Evolutionary conservation across 2,329 filamentous ascomycete genomes (phyloP), one percentile per base, ranked within the genome.

Genomic region (Trichophyton mentagrophytes): DNA sequence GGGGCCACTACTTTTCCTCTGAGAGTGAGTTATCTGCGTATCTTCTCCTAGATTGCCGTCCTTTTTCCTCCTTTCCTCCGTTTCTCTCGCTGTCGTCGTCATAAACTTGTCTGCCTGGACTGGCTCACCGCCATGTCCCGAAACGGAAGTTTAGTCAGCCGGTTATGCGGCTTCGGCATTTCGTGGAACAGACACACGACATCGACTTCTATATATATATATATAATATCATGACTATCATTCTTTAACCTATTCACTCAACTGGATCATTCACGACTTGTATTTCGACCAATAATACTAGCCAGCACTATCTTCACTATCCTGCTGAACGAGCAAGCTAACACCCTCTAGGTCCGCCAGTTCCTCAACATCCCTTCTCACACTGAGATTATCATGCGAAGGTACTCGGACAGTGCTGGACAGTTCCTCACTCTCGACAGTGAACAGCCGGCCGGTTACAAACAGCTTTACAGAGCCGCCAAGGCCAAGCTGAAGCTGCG

Each of bases 401-500:
- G 93, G 67, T 99, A 90, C 77, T 97, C 93, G 65, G 93, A 99
- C 76, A 96, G 90, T 65, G 89, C 90, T 65, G 87, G 81, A 53
- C 79, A 85, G 65, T 97, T 88, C 74, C 83, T 97, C 66, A 80
- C 82, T 51, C 85, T 99, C 63, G 87, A 96, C 72, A 79, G 84
- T 64, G 79, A 80, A 71, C 95, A 96, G 70, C 76, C 82, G 7
- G 80, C 88, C 53, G 89, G 95, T 69, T 99, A 96, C 81, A 97
- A 96, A 80, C 93, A 96, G 72, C 86, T 99, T 47, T 92, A 93
- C 73, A 87, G 93, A 69, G 93, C 93, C 66, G 93, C 93, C 65
- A 99, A 96, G 79, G 93, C 93, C 42, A 99, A 99, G 81, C 85
- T 91, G 66, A 99, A 97, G 85, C 85, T 99, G 67, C 91, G 93